phyloP scores from a whole-genome alignment of 495 filamentous ascomycete genomes.

The Hyaloscypha hepaticicola region DNA sequence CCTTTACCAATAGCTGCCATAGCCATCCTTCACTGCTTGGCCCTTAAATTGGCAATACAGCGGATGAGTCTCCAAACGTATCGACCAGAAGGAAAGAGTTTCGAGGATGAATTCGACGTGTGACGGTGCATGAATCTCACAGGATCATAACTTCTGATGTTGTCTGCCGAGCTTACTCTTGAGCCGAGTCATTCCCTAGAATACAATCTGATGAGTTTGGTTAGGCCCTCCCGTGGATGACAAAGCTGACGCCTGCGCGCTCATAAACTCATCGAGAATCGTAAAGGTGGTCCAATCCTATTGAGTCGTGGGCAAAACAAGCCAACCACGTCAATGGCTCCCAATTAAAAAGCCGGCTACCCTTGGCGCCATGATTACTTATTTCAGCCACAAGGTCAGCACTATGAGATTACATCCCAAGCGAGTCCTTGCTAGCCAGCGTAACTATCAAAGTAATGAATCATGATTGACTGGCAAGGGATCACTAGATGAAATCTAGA shows the following conservation, averaged over 20 bases:
- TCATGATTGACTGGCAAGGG: too few relatives aligned
- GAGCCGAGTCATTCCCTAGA: neutral
- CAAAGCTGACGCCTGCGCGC: neutral
- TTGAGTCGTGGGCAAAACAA: neutral
- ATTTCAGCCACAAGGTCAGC: too few relatives aligned
- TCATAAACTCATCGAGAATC: neutral
- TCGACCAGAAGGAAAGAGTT: neutral
- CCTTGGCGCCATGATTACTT: too few relatives aligned
- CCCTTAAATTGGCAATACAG: neutral
- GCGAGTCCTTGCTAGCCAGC: too few relatives aligned
- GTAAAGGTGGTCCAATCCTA: neutral
- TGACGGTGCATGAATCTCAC: neutral
- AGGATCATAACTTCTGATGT: neutral
- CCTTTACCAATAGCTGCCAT: neutral
- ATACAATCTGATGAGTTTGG: neutral
- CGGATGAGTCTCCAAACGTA: neutral
- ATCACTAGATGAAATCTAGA: too few relatives aligned
- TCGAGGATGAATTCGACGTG: neutral
- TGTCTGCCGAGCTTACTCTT: neutral
- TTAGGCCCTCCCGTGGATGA: neutral
- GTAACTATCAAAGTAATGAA: too few relatives aligned
- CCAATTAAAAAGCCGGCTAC: too few relatives aligned
- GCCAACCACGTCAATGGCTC: neutral
- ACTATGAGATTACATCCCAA: too few relatives aligned
- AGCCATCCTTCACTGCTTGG: neutral